Percentiles rank a stretch among this genome's conserved stretches.
These are phyloP conservation scores for Bryum argenteum DNA, from an alignment of 225 moss, liverwort and hornwort species.

Conservation along the genomic window DNA sequence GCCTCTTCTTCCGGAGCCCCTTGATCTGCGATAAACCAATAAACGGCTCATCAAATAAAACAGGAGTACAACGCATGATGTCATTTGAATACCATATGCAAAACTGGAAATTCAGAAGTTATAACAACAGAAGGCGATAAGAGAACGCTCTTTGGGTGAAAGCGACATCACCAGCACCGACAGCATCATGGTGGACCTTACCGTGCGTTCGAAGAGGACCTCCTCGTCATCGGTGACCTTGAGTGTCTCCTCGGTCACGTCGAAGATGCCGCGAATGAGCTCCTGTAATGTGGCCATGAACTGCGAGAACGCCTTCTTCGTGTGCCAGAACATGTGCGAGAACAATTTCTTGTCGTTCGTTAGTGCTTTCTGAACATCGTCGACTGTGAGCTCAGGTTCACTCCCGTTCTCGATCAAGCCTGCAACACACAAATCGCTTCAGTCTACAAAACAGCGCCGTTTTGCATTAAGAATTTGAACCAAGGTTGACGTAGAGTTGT, in stretches of 20 bases:
- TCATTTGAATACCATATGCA: too few relatives aligned
- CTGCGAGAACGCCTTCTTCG: constrained; percentile 57
- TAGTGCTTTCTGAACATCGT: constrained; percentile 21
- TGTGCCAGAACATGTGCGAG: constrained; percentile 64
- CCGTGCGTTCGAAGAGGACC: constrained; percentile 58
- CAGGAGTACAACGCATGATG: too few relatives aligned
- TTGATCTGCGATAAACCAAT: constrained; percentile 53
- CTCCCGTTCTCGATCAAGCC: constrained; percentile 44
- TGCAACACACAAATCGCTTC: too few relatives aligned
- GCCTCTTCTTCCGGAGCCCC: constrained; percentile 80
- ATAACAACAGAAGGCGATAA: too few relatives aligned
- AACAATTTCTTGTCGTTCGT: constrained; percentile 50
- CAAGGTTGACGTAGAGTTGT: too few relatives aligned
- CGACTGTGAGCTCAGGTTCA: constrained; percentile 26
- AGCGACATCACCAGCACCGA: constrained; percentile 81
- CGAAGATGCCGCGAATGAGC: constrained; percentile 71
- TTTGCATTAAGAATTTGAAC: too few relatives aligned
- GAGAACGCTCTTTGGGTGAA: too few relatives aligned
- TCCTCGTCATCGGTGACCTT: constrained; percentile 60
- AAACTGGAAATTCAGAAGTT: too few relatives aligned
- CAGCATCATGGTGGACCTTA: constrained; percentile 85
- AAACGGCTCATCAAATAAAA: too few relatives aligned
- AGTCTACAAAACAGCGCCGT: too few relatives aligned
- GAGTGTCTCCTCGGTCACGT: constrained; percentile 60
- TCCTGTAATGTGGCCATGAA: constrained; percentile 66